phyloP scores from a whole-genome alignment of 352 stramenopile species.

The Phytophthora constricta region DNA sequence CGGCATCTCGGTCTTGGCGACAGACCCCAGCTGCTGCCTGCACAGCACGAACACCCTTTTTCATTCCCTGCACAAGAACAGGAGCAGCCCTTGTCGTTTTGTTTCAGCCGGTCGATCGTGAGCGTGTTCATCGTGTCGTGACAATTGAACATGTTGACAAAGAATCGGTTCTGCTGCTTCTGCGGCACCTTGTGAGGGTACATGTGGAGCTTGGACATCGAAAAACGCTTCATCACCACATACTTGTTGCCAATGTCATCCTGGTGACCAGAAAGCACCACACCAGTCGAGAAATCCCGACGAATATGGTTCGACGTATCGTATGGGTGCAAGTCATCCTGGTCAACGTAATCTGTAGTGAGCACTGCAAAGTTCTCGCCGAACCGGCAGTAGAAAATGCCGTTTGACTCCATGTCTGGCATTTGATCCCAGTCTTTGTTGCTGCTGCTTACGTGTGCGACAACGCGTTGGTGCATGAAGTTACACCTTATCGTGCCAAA shows the following conservation, averaged over 20 bases:
- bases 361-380: constrained; percentile 61
- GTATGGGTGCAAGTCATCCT: constrained; percentile 75
- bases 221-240: constrained; percentile 73
- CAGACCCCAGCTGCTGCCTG: background rate
- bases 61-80: constrained; percentile 11
- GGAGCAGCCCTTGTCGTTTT: constrained; percentile 26
- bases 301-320: constrained; percentile 58
- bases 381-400: constrained; percentile 65
- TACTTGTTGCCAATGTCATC: constrained; percentile 57
- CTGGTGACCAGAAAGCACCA: constrained; percentile 61
- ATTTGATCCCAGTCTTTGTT: constrained; percentile 40
- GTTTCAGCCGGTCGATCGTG: constrained; percentile 50
- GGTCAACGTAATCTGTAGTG: constrained; percentile 72
- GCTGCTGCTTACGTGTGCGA: constrained; percentile 59
- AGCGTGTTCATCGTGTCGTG: constrained; percentile 67
- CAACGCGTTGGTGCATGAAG: constrained; percentile 76
- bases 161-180: constrained; percentile 57
- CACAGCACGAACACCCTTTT: constrained; percentile 1
- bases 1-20: background rate
- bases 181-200: constrained; percentile 66
- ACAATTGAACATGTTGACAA: constrained; percentile 59
- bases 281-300: constrained; percentile 70
- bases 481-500: constrained; percentile 76
- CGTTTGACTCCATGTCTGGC: constrained; percentile 76
- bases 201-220: constrained; percentile 81